Base-by-base conservation (phyloP, 2,329 filamentous ascomycete genomes). In the Aureobasidium mangrovei region DNA sequence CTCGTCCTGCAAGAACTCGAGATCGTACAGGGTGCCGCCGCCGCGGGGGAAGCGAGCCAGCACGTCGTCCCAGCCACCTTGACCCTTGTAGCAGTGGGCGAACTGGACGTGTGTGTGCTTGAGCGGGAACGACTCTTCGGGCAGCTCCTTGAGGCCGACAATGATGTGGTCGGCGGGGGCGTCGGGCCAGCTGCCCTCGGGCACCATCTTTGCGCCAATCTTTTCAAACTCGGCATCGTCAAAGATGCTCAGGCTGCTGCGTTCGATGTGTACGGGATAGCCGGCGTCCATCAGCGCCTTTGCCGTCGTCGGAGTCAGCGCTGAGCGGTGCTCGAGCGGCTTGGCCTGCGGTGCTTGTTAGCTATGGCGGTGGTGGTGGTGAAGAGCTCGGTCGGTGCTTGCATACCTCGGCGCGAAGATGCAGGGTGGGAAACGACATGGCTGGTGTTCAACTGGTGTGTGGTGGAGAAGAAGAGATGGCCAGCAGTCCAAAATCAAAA, bases 1-100 rank as follows among this genome's bases (percentile, higher is more conserved):
- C 59, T 84, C 80, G 61, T 94, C 85, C 38, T 81, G 80, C 36
- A 96, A 76, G 68, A 95, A 96, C 68, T 95, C 91, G 36, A 96
- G 79, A 64, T 96, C 91, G 56, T 90, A 81, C 10, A 96, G 80
- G 0, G 81, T 84, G 61, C 88, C 88, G 53, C 83, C 82, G 56
- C 88, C 89, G 27, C 82, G 79, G 29, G 86, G 79, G 69, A 90
- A 96, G 54, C 91, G 80, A 55, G 82, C 77, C n/a, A 95, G 81
- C 4, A 89, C 86, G 40, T 80, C 78, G 56, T 88, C 81, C 88
- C 88, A 95, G 29, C 85, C 85, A 29, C 73, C 81, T 72, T 93
- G 88, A 61, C 61, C 61, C 59, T 70, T 70, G 61, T 69, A 70
- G 62, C 66, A 69, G 47, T 70, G 68, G 26, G 67, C 67, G 56